These are phyloP conservation scores for Pholiota microspora DNA, from an alignment of 768 basidiomycete genomes.

Conservation along the genomic window DNA sequence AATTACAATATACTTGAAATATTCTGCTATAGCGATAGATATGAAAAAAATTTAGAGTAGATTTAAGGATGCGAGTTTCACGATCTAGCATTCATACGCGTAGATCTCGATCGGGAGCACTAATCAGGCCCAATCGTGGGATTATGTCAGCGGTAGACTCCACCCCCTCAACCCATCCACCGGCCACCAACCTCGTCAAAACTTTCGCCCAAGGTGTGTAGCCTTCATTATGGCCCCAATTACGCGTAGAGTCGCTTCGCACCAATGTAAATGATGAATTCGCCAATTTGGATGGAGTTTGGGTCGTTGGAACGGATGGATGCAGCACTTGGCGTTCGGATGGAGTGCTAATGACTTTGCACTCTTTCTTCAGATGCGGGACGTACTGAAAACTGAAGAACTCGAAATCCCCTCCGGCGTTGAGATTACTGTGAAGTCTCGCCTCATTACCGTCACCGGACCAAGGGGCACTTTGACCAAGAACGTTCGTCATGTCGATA, in stretches of 20 bases:
- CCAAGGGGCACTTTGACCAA: conserved; percentile 92
- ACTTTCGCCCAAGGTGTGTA: conserved; percentile 42
- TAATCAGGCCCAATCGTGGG: conserved; percentile 7
- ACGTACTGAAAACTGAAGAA: conserved; percentile 92
- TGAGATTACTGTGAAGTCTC: conserved; percentile 84
- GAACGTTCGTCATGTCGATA: conserved; percentile 89
- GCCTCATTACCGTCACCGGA: conserved; percentile 88
- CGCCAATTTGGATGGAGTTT: conserved; percentile 22
- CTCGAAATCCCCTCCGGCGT: conserved; percentile 86
- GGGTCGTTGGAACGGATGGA: conserved; percentile 32
- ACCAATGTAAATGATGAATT: conserved; percentile 13
- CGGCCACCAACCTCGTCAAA: conserved; percentile 32
- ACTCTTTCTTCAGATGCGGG: conserved; percentile 71
- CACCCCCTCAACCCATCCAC: conserved; percentile 22
- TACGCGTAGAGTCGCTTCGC: conserved; percentile 15
- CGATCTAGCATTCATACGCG: no score
- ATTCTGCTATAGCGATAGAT: neutral
- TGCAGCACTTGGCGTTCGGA: conserved; percentile 35
- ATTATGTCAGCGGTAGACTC: conserved; percentile 34
- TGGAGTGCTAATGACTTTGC: conserved; percentile 23
- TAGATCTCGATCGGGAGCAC: conserved; percentile 3
- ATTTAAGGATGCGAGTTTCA: no score
- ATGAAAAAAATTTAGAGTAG: no score
- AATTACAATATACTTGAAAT: neutral
- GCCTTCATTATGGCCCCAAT: conserved; percentile 12